phyloP scores from a whole-genome alignment of 768 basidiomycete genomes.

The Tricholoma sp. region DNA sequence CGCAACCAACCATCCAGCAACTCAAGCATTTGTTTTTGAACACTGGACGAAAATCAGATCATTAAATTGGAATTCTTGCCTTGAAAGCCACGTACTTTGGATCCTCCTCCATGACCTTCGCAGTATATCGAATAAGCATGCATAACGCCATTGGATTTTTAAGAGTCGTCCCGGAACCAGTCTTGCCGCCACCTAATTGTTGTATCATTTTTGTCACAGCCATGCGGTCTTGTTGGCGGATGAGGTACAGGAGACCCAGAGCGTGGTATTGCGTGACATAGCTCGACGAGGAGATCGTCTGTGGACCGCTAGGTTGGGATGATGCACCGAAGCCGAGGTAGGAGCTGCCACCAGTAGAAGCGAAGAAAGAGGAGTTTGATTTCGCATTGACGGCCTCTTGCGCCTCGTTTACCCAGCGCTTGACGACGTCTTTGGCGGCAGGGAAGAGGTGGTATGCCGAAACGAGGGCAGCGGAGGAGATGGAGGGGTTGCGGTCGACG shows the following conservation, averaged over 20 bases:
- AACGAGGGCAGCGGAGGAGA: slow-evolving; percentile 93
- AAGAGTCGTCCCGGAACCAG: slow-evolving; percentile 75
- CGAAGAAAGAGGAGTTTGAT: slow-evolving; percentile 65
- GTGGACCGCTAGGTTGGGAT: slow-evolving; percentile 52
- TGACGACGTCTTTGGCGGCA: slow-evolving; percentile 90
- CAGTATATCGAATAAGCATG: slow-evolving; percentile 96
- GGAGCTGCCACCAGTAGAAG: slow-evolving; percentile 42
- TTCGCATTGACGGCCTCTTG: slow-evolving; percentile 96
- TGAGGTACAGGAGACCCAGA: slow-evolving; percentile 87
- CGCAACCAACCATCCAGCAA: slow-evolving; percentile 91
- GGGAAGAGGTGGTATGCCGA: slow-evolving; percentile 97
- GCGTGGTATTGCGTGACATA: slow-evolving; percentile 97
- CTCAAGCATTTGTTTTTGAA: slow-evolving; percentile 91
- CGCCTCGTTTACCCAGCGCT: slow-evolving; percentile 98
- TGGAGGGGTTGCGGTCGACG: slow-evolving; percentile 92
- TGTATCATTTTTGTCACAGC: slow-evolving; percentile 99
- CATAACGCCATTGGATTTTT: slow-evolving; percentile 97
- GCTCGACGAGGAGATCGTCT: slow-evolving; percentile 83
- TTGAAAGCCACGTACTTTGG: slow-evolving; percentile 67
- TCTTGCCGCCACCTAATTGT: slow-evolving; percentile 87
- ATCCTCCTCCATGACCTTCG: slow-evolving; percentile 99
- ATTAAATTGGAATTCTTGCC: background rate
- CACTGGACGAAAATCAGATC: slow-evolving; percentile 36
- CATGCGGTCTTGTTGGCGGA: slow-evolving; percentile 98
- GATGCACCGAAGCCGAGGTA: slow-evolving; percentile 74